A percentile compares a stretch with the other conserved stretches of the same genome.
phyloP scores from a whole-genome alignment of 495 filamentous ascomycete species.

The Penicillium bovifimosum region DNA sequence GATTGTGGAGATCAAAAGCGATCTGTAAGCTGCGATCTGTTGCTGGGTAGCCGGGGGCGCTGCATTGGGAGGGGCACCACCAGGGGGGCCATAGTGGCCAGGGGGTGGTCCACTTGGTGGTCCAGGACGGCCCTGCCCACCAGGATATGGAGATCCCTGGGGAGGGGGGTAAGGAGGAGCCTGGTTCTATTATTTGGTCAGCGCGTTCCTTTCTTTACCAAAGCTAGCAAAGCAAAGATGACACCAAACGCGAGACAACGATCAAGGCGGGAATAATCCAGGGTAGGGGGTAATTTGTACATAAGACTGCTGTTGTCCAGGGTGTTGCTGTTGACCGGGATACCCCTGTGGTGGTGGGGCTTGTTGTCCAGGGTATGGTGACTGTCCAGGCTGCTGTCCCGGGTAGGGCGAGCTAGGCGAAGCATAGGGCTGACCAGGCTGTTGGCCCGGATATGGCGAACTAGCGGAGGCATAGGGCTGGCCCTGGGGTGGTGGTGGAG shows the following conservation, averaged over 20 bases:
- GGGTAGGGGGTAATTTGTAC: constrained; percentile 22
- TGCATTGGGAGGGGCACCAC: constrained; percentile 22
- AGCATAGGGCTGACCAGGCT: constrained; percentile 34
- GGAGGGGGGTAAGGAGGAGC: constrained; percentile 25
- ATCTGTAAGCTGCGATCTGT: constrained; percentile 48
- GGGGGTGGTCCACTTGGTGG: constrained; percentile 7
- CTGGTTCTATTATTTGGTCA: constrained; percentile 20
- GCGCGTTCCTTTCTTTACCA: not conserved
- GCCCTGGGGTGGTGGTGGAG: constrained; percentile 26
- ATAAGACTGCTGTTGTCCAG: constrained; percentile 29
- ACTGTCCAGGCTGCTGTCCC: constrained; percentile 15
- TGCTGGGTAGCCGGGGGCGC: constrained; percentile 39
- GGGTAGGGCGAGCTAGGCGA: constrained; percentile 32
- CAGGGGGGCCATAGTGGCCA: constrained; percentile 17
- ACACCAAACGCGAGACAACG: constrained; percentile 8
- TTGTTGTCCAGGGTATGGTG: constrained; percentile 21
- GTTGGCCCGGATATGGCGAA: constrained; percentile 33
- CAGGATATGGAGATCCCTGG: constrained; percentile 32
- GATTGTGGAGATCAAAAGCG: constrained; percentile 47
- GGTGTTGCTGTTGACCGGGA: constrained; percentile 20
- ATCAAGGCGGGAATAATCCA: not conserved
- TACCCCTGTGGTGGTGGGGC: constrained; percentile 5
- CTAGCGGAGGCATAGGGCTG: constrained; percentile 28
- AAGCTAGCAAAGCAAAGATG: not conserved
- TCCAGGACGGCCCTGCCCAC: constrained; percentile 27